Conservation (phyloP, 805 yeast species). For the Yamadazyma phyllophila region DNA sequence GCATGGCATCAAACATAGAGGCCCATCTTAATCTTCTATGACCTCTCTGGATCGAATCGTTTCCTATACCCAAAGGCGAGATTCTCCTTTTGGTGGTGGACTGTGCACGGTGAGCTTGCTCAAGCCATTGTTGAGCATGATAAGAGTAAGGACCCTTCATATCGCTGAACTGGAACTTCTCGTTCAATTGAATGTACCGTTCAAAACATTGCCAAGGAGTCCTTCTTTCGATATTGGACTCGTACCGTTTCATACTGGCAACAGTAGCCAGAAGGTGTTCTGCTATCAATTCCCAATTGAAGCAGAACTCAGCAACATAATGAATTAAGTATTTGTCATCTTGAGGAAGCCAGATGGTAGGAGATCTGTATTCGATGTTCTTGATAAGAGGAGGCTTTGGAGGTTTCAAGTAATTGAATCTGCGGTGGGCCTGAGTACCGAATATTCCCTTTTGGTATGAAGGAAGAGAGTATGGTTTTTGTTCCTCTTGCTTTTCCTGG, state of each 20-base stretch:
- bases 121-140: slow-evolving; percentile 87
- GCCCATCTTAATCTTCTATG: slow-evolving; percentile 93
- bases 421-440: slow-evolving; percentile 49
- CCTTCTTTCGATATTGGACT: slow-evolving; percentile 87
- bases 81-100: slow-evolving; percentile 84
- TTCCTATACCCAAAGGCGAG: slow-evolving; percentile 90
- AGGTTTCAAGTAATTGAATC: slow-evolving; percentile 69
- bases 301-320: slow-evolving; percentile 80
- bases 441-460: slow-evolving; percentile 58
- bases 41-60: slow-evolving; percentile 90
- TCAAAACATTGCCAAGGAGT: slow-evolving; percentile 99
- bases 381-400: slow-evolving; percentile 88
- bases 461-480: slow-evolving; percentile 24
- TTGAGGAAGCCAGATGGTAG: slow-evolving; percentile 94
- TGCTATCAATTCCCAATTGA: slow-evolving; percentile 91
- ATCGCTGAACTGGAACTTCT: slow-evolving; percentile 80
- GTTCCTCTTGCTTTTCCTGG: slow-evolving; percentile 29
- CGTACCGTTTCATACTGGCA: slow-evolving; percentile 57
- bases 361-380: slow-evolving; percentile 78
- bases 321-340: slow-evolving; percentile 81
- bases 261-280: slow-evolving; percentile 70
- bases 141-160: slow-evolving; percentile 84
- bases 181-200: slow-evolving; percentile 88
- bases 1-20: slow-evolving; percentile 92
- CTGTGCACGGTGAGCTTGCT: slow-evolving; percentile 86